A percentile compares a stretch with the other conserved stretches of the same genome.
These are phyloP conservation scores for Zopfia rhizophila DNA, from an alignment of 2,329 filamentous ascomycete species.

Conservation along the genomic window DNA sequence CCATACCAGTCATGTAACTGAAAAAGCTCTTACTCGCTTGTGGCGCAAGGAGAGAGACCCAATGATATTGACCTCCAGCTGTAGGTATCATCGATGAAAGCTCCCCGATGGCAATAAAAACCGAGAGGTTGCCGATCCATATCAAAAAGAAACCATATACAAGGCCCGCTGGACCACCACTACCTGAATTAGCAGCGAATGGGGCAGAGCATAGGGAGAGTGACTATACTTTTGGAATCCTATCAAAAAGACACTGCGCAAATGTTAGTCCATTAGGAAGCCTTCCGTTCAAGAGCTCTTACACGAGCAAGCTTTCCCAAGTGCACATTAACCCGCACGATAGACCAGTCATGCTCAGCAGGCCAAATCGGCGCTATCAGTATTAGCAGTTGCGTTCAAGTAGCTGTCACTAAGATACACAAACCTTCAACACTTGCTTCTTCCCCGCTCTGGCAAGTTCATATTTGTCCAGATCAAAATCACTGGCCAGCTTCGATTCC, in stretches of 20 bases:
- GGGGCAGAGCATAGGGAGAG: background rate
- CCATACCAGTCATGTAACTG: conserved; percentile 55
- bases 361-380: conserved; percentile 46
- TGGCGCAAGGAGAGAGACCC: conserved; percentile 57
- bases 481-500: conserved; percentile 33
- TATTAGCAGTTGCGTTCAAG: too few relatives aligned
- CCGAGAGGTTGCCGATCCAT: conserved; percentile 51
- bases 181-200: conserved; percentile 21
- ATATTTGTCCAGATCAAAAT: conserved; percentile 46
- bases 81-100: conserved; percentile 52
- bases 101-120: conserved; percentile 49
- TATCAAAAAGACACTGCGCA: conserved; percentile 42
- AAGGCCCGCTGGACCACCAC: conserved; percentile 49
- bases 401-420: too few relatives aligned
- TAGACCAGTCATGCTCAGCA: conserved; percentile 50
- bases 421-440: conserved; percentile 48
- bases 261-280: background rate
- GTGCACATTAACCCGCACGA: conserved; percentile 51
- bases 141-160: conserved; percentile 51
- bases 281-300: too few relatives aligned
- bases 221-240: conserved; percentile 47
- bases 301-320: conserved; percentile 52
- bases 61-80: conserved; percentile 54
- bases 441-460: conserved; percentile 49
- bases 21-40: conserved; percentile 54